phyloP scores from a whole-genome alignment of 2,329 filamentous ascomycete species.

The Exserohilum rostratum region DNA sequence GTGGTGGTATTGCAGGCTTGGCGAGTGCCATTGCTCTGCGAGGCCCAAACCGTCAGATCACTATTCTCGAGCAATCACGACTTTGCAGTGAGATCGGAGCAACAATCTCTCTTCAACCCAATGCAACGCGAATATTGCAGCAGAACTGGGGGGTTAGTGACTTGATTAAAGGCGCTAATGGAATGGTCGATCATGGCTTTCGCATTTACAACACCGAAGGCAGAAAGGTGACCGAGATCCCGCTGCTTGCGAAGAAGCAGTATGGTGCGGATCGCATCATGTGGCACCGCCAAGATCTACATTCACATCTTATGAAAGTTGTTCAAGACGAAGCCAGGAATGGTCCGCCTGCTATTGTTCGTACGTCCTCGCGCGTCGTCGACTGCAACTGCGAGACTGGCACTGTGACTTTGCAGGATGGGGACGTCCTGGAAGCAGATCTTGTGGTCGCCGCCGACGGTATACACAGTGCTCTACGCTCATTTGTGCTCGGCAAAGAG shows the following conservation, averaged over 20 bases:
- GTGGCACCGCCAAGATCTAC: constrained; percentile 53
- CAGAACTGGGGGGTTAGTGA: constrained; percentile 37
- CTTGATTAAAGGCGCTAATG: constrained; percentile 36
- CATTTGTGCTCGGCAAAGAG: constrained; percentile 25
- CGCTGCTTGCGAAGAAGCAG: constrained; percentile 31
- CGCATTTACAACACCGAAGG: constrained; percentile 45
- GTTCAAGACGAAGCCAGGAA: constrained; percentile 46
- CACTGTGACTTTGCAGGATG: constrained; percentile 54
- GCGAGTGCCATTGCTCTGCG: constrained; percentile 47
- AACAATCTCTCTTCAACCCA: constrained; percentile 52
- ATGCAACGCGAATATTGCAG: constrained; percentile 48
- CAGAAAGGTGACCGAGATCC: constrained; percentile 40
- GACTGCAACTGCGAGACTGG: constrained; percentile 50
- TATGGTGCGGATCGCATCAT: constrained; percentile 51
- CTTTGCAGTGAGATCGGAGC: constrained; percentile 49
- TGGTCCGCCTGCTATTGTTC: constrained; percentile 43
- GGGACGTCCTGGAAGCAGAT: constrained; percentile 53
- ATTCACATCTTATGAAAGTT: constrained; percentile 52
- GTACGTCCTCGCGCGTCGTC: constrained; percentile 52
- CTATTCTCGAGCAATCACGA: constrained; percentile 42
- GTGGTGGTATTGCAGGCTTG: constrained; percentile 33
- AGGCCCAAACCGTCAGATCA: constrained; percentile 40
- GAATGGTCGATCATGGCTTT: constrained; percentile 48
- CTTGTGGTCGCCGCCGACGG: constrained; percentile 62
- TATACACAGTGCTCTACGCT: constrained; percentile 46